These are phyloP conservation scores for Mortierella sp. DNA, from an alignment of 371 early-diverging fungal species.

Conservation along the genomic window DNA sequence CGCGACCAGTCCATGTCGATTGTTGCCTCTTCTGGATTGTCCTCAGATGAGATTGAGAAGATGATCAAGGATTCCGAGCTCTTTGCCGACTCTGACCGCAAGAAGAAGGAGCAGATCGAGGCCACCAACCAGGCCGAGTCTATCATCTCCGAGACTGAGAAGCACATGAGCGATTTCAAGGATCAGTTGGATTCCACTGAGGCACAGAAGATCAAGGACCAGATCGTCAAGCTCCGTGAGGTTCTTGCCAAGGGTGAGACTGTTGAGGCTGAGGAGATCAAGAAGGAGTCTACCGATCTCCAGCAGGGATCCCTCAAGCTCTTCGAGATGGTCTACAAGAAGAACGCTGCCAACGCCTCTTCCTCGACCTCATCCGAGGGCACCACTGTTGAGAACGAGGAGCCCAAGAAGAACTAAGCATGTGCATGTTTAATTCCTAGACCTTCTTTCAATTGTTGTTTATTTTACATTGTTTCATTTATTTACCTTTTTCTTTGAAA, in stretches of 20 bases:
- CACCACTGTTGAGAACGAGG: slow-evolving; percentile 56
- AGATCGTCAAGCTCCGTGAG: slow-evolving; percentile 84
- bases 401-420: slow-evolving; percentile 58
- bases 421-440: slow-evolving; percentile 44
- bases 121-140: slow-evolving; percentile 95
- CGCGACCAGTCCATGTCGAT: slow-evolving; percentile 97
- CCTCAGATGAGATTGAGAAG: slow-evolving; percentile 95
- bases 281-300: slow-evolving; percentile 84
- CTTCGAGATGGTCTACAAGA: slow-evolving; percentile 98
- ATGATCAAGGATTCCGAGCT: slow-evolving; percentile 96
- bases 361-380: slow-evolving; percentile 56
- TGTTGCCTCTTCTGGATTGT: slow-evolving; percentile 97
- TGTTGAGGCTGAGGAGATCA: slow-evolving; percentile 76
- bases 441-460: slow-evolving; percentile 5
- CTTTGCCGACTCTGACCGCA: slow-evolving; percentile 93
- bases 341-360: slow-evolving; percentile 58
- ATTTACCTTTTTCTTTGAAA: slow-evolving; percentile 9
- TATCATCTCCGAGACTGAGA: slow-evolving; percentile 92
- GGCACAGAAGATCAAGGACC: slow-evolving; percentile 82
- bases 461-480: slow-evolving; percentile 2
- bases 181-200: slow-evolving; percentile 91
- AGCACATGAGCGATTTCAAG: slow-evolving; percentile 94
- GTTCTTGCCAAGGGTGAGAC: slow-evolving; percentile 75
- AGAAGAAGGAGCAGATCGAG: slow-evolving; percentile 94
- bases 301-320: slow-evolving; percentile 93